Base-by-base conservation (phyloP, 805 yeast genomes). In the Metschnikowia koreensis region DNA sequence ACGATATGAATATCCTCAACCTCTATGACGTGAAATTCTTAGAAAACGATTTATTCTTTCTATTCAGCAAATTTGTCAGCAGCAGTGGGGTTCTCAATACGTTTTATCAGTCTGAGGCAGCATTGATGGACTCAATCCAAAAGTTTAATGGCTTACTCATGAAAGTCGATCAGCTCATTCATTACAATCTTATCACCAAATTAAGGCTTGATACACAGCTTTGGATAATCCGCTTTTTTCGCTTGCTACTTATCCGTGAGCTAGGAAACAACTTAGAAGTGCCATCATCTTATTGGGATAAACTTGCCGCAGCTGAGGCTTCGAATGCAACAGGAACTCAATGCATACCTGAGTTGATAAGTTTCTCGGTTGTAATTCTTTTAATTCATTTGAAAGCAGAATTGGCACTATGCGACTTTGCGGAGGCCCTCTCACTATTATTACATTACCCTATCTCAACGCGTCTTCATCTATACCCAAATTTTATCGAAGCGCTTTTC, bases 161-260 rank as follows among this genome's bases (percentile, higher is more conserved):
- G 71, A 74, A 79, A 53, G 71, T 77, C 4, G 85, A 81, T 60
- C 77, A 73, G 46, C 65, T 74, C 15, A 67, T 79, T 15, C 80
- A 77, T 55, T 76, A 77, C 55, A 70, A 70, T 51, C 60, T 80
- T 38, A 63, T 72, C 13, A 74, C 71, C 45, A 75, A 73, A 55
- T 66, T 79, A 38, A 69, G 71, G 51, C 62, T 80, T 6, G 84
- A 80, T 52, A 71, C 81, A 2, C 79, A 80, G 47, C 68, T 81
- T 41, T 81, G 84, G 84, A 67, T 80, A 27, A 76, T 81, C n/a
- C 60, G 85, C 41, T 81, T 76, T 63, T 71, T 77, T 29, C 63
- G 84, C 27, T 64, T 81, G 36, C 54, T 80, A 3, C 64, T 80
- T 15, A 65, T 75, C 7, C 63, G 85, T 47, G 85, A 81, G 55